Conservation (phyloP, 2,329 filamentous ascomycete species). For the Aspergillus ibericus region DNA sequence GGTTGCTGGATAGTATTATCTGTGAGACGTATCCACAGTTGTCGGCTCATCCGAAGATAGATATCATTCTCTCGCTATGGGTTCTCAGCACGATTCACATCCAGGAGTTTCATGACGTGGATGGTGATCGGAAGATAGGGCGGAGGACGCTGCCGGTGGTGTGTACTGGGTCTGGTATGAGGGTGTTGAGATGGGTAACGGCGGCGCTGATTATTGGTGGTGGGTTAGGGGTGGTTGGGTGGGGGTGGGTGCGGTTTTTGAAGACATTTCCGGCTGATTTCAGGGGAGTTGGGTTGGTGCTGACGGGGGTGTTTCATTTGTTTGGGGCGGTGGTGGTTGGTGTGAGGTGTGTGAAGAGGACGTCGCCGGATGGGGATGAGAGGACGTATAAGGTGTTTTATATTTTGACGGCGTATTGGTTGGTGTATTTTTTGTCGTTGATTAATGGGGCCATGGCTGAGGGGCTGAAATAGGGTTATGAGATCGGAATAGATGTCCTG, state of each 20-base stretch:
- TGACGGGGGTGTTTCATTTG: neutral
- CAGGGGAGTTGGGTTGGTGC: neutral
- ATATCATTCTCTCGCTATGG: neutral
- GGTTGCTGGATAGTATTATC: slow-evolving; percentile 3
- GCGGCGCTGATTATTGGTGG: neutral
- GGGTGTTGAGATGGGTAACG: neutral
- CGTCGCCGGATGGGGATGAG: neutral
- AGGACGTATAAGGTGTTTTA: neutral
- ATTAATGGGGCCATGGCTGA: neutral
- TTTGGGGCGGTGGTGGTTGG: neutral
- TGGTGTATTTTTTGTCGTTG: neutral
- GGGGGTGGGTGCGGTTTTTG: too few species aligned
- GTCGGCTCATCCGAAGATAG: too few species aligned
- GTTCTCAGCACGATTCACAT: slow-evolving; percentile 8
- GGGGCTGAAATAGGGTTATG: neutral
- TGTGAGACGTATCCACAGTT: neutral
- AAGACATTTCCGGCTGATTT: neutral
- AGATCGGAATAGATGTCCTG: too few species aligned
- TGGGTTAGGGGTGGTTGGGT: neutral
- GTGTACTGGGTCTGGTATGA: neutral
- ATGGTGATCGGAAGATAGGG: slow-evolving; percentile 6
- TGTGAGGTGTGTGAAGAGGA: neutral
- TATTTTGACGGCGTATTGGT: neutral
- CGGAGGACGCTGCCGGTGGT: slow-evolving; percentile 10
- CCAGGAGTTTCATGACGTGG: slow-evolving; percentile 15